These are phyloP conservation scores for Penicillium psychrofluorescens DNA, from an alignment of 495 filamentous ascomycete genomes.

Conservation along the genomic window DNA sequence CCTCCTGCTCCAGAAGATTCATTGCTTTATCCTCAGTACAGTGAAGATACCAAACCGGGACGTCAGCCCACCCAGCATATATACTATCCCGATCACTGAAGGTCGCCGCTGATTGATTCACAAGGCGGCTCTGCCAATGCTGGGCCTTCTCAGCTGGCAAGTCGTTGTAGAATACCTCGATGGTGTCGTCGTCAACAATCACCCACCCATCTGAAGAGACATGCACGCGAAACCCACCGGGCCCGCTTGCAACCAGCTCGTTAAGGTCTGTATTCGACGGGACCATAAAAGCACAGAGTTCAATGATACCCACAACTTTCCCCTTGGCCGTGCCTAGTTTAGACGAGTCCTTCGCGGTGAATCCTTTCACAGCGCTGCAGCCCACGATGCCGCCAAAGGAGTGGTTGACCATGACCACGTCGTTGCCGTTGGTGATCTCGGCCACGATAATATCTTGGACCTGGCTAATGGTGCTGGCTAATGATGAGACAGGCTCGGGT, in stretches of 20 bases:
- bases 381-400: conserved; percentile 1
- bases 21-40: conserved; percentile 1
- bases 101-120: conserved; percentile 1
- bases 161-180: conserved; percentile 4
- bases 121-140: not conserved
- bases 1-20: not conserved
- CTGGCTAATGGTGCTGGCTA: not conserved
- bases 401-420: conserved; percentile 1
- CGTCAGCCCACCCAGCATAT: conserved; percentile 5
- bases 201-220: conserved; percentile 3
- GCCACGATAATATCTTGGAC: not conserved
- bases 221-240: not conserved
- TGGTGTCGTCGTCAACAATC: not conserved
- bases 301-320: not conserved
- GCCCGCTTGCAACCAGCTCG: not conserved
- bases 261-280: not conserved
- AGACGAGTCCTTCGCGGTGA: not conserved
- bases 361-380: not conserved
- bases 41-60: conserved; percentile 2
- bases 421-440: not conserved
- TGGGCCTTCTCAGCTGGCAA: not conserved
- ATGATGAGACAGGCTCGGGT: not conserved
- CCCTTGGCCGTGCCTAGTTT: not conserved
- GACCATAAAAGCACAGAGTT: not conserved
- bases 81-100: not conserved